Evolutionary conservation across 2,329 filamentous ascomycete species (phyloP).

Genomic region (Atkinsonella hypoxylon): DNA sequence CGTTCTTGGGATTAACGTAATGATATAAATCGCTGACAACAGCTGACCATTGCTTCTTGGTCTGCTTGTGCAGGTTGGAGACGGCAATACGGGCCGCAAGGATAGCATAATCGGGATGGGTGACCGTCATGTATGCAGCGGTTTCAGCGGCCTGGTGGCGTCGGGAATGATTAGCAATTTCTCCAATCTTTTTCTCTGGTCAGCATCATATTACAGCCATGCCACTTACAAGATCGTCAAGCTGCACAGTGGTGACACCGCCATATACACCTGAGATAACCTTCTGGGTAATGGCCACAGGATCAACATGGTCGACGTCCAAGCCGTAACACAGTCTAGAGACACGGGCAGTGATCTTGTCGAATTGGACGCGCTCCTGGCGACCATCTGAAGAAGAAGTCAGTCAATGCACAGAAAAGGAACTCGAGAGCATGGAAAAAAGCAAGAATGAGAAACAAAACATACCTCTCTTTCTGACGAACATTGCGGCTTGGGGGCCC

Average conservation of each 20-base stretch:
- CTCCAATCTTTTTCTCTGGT: not conserved
- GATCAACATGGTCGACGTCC: constrained; percentile 88
- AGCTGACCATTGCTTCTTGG: constrained; percentile 98
- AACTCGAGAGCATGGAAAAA: not conserved
- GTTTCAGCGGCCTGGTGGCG: constrained; percentile 77
- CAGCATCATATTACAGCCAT: not conserved
- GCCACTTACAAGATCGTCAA: constrained; percentile 81
- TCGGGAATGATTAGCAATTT: not conserved
- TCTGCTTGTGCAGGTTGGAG: constrained; percentile 99
- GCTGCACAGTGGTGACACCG: constrained; percentile 89
- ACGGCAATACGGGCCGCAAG: constrained; percentile 96
- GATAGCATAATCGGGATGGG: constrained; percentile 97
- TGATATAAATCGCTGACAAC: constrained; percentile 89
- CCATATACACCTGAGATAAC: constrained; percentile 99
- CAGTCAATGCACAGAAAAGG: constrained; percentile 11
- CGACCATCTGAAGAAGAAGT: constrained; percentile 64
- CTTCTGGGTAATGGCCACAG: constrained; percentile 96
- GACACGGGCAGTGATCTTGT: constrained; percentile 99
- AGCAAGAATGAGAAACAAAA: constrained; percentile 10
- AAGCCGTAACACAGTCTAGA: constrained; percentile 96
- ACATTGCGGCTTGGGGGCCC: constrained; percentile 34
- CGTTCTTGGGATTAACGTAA: constrained; percentile 93
- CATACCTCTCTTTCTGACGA: constrained; percentile 52
- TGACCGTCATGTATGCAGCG: constrained; percentile 98
- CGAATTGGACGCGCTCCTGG: constrained; percentile 99